Evolutionary conservation across 192 early-diverging fungal species (phyloP).

Genomic region (Spizellomyces sp.): DNA sequence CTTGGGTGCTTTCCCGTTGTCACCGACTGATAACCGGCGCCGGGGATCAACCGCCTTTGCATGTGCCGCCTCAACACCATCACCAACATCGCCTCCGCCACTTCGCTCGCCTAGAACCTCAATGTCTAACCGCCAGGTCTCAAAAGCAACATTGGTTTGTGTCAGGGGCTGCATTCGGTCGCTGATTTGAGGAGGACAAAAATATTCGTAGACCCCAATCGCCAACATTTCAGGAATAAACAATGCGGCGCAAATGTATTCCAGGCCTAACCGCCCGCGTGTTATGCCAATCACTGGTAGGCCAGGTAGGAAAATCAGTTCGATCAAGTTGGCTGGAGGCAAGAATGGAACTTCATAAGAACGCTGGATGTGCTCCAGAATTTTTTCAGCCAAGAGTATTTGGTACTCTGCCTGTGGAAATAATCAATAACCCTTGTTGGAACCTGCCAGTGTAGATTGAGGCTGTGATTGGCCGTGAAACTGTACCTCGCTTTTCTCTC

Average conservation of each 20-base stretch:
- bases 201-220: constrained; percentile 18
- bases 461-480: not conserved
- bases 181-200: constrained; percentile 9
- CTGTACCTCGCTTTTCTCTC: constrained; percentile 10
- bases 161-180: too few species aligned
- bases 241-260: constrained; percentile 22
- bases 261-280: not conserved
- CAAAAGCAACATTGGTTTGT: constrained; percentile 10
- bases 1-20: too few species aligned
- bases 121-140: constrained; percentile 31
- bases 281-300: not conserved
- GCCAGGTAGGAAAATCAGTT: constrained; percentile 18
- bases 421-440: not conserved
- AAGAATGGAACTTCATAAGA: constrained; percentile 26
- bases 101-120: not conserved
- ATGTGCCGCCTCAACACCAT: constrained; percentile 1
- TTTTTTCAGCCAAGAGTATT: constrained; percentile 24
- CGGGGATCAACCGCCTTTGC: constrained; percentile 5
- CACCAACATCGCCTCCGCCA: constrained; percentile 6
- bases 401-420: constrained; percentile 24
- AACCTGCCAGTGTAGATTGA: too few species aligned
- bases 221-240: constrained; percentile 22
- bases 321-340: constrained; percentile 28
- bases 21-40: not conserved
- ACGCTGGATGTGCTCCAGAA: constrained; percentile 20